A percentile compares a stretch with the other conserved stretches of the same genome.
Evolutionary conservation across 345 rosid genomes (phyloP).

Genomic region (Dipteronia sinensis): DNA sequence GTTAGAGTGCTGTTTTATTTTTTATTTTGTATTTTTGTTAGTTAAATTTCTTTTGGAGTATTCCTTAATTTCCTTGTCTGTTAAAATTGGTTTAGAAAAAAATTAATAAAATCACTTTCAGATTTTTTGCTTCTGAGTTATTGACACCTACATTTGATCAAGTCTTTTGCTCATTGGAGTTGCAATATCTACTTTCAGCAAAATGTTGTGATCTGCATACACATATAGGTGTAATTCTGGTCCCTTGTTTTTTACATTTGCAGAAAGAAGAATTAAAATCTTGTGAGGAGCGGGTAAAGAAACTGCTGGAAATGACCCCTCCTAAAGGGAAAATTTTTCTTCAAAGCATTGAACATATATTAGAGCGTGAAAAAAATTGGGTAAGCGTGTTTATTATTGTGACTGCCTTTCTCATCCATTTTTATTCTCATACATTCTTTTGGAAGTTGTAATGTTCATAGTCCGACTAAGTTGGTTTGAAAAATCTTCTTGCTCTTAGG

Average conservation of each 20-base stretch:
- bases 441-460: slow-evolving; percentile 15
- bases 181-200: background rate
- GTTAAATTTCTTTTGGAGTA: background rate
- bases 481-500: slow-evolving; percentile 44
- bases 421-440: background rate
- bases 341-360: slow-evolving; percentile 74
- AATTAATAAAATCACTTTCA: background rate
- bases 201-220: background rate
- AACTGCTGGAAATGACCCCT: slow-evolving; percentile 87
- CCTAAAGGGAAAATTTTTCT: slow-evolving; percentile 92
- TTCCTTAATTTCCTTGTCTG: background rate
- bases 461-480: slow-evolving; percentile 13
- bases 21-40: background rate
- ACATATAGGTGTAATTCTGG: slow-evolving; percentile 1
- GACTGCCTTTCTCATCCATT: slow-evolving; percentile 7
- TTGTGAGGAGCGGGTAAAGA: slow-evolving; percentile 86
- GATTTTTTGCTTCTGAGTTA: background rate
- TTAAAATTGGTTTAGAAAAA: background rate
- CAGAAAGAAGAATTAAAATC: slow-evolving; percentile 93
- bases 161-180: background rate
- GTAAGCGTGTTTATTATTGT: slow-evolving; percentile 41
- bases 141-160: background rate
- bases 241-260: slow-evolving; percentile 12
- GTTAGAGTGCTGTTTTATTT: slow-evolving; percentile 58
- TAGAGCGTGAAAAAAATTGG: slow-evolving; percentile 98